Conservation (phyloP, 1,284 basidiomycete species). For the Anthracocystis panici-leucophaei region DNA sequence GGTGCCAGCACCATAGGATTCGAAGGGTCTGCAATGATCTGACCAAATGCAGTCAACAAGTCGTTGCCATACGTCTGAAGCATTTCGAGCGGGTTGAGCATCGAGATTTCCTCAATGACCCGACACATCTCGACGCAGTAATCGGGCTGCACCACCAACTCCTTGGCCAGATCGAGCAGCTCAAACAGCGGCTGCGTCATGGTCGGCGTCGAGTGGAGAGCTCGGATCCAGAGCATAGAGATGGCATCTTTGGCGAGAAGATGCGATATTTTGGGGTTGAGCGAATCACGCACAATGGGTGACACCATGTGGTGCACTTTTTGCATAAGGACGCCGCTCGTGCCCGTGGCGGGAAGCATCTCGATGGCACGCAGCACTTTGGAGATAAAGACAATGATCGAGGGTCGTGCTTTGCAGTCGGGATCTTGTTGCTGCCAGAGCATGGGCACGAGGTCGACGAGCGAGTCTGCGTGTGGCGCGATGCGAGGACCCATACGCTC, state of each 20-base stretch:
- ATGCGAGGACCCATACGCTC: conserved; percentile 65
- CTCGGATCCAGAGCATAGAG: conserved; percentile 59
- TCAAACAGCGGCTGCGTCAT: conserved; percentile 62
- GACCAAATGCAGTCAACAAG: conserved; percentile 51
- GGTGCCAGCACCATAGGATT: conserved; percentile 61
- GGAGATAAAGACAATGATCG: conserved; percentile 63
- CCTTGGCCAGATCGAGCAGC: conserved; percentile 51
- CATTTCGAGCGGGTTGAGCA: conserved; percentile 60
- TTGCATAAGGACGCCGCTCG: conserved; percentile 42
- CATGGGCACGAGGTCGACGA: conserved; percentile 59
- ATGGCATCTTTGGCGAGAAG: conserved; percentile 66
- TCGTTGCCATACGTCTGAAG: conserved; percentile 51
- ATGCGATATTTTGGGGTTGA: conserved; percentile 50
- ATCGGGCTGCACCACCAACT: conserved; percentile 61
- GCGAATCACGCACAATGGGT: conserved; percentile 58
- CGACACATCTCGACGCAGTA: conserved; percentile 63
- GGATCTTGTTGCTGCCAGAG: conserved; percentile 65
- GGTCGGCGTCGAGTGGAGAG: conserved; percentile 57
- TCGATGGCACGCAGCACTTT: conserved; percentile 63
- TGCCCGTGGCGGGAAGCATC: conserved; percentile 41
- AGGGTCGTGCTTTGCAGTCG: conserved; percentile 60
- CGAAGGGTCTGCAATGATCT: conserved; percentile 58
- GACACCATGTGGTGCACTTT: conserved; percentile 61
- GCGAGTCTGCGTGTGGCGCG: conserved; percentile 54
- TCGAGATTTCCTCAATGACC: conserved; percentile 57